Percentiles rank a stretch among this genome's conserved stretches.
These are phyloP conservation scores for Venturia aucupariae DNA, from an alignment of 2,329 filamentous ascomycete species.

Conservation along the genomic window DNA sequence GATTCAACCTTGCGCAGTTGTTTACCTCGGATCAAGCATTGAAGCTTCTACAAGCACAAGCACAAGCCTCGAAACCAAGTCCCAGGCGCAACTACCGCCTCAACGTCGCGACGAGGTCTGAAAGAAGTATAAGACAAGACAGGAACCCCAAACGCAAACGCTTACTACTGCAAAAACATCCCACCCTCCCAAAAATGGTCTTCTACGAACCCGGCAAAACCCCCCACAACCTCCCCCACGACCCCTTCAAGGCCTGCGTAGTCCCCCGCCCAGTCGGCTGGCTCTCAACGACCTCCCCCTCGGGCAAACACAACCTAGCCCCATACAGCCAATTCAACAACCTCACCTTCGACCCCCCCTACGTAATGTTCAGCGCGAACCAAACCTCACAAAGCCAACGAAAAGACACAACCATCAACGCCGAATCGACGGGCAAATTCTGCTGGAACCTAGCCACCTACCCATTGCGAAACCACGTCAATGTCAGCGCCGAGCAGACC, in stretches of 20 bases:
- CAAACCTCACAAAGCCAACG: constrained; percentile 37
- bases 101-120: too few species aligned
- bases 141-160: too few species aligned
- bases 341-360: constrained; percentile 53
- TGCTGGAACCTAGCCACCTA: constrained; percentile 53
- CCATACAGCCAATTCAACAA: constrained; percentile 57
- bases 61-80: not conserved
- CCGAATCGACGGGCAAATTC: constrained; percentile 46
- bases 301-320: constrained; percentile 45
- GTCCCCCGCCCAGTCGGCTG: constrained; percentile 54
- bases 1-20: too few species aligned
- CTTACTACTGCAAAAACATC: too few species aligned
- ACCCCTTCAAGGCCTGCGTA: constrained; percentile 52
- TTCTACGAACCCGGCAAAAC: constrained; percentile 47
- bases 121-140: too few species aligned
- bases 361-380: constrained; percentile 54
- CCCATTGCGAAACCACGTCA: constrained; percentile 46
- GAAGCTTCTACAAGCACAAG: too few species aligned
- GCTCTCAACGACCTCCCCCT: constrained; percentile 47
- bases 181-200: constrained; percentile 25
- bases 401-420: constrained; percentile 51
- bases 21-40: not conserved
- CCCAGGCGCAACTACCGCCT: not conserved
- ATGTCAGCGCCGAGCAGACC: constrained; percentile 44
- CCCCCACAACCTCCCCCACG: constrained; percentile 42